Evolutionary conservation across 208 protist genomes (phyloP), one percentile per base, ranked within the genome.

Genomic region (Trypanosoma caninum): DNA sequence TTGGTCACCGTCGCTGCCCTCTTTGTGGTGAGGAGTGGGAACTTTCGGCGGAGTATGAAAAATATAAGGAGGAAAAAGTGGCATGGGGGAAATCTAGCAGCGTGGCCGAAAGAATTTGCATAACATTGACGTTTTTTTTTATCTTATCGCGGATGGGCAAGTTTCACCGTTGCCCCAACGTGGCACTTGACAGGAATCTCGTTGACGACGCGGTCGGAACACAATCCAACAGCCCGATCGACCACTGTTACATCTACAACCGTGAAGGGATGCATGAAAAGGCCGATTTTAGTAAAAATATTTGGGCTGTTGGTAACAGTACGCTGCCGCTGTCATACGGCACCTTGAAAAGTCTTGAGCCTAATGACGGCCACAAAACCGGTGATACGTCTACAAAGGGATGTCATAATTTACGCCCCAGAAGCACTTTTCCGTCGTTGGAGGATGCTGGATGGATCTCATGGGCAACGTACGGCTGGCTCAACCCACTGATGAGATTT

Each of bases 391-490:
- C 72, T 25, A 74, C 75, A 40, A 71, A 80, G 42, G 69, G 47
- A 14, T 66, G 84, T 52, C 74, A 82, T 45, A 78, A 84, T 57
- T 81, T 89, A 46, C 70, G 82, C 23, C 82, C 82, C 11, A 78
- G 82, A 56, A 82, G 84, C 62, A 74, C 72, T 23, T 89, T 89
- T 56, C 72, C 70, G 18, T 80, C 65, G 10, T 74, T 78, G 30
- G 76, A 82, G 20, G 65, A 62, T 14, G 79, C 83, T 11, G 58
- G 59, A 9, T 75, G 60, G 56, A 11, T 80, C 9, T 68, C 68
- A 9, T 46, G 59, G 48, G 11, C 74, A 23, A 89, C 82, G 27
- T 77, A 78, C 57, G 80, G 68, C 64, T 89, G 82, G 82, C 65
- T 89, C 16, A 78, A 86, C 58, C 62, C 83, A 41, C 65, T 89